Percentiles rank a stretch among this genome's conserved stretches.
phyloP scores from a whole-genome alignment of 2,329 filamentous ascomycete species.

The Cryphonectria parasitica region DNA sequence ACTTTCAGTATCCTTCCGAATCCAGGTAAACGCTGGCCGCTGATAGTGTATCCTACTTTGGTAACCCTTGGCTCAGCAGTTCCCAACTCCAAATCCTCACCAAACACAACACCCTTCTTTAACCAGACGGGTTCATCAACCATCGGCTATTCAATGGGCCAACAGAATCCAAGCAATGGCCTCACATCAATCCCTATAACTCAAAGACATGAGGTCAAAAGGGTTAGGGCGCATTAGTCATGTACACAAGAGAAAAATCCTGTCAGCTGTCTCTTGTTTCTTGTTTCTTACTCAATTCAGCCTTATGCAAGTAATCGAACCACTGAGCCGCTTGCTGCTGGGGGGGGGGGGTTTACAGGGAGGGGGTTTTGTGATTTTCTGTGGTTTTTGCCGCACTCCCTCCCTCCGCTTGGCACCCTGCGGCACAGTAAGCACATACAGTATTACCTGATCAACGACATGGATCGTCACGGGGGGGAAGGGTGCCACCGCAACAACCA shows the following conservation, averaged over 20 bases:
- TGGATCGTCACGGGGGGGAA: background rate
- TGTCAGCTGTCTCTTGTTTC: background rate
- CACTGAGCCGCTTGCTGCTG: background rate
- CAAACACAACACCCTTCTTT: too few relatives aligned
- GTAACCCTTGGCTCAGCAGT: background rate
- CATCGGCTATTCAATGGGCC: too few relatives aligned
- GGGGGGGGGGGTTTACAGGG: background rate
- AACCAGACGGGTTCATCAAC: too few relatives aligned
- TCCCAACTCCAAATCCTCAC: background rate
- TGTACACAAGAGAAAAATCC: background rate
- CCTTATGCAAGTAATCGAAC: background rate
- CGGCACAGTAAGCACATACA: background rate
- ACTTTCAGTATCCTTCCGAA: background rate
- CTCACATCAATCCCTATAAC: background rate
- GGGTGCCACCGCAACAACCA: background rate
- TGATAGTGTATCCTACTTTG: background rate
- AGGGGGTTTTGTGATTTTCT: too few relatives aligned
- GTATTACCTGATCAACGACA: background rate
- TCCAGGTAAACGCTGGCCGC: background rate
- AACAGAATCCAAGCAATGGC: too few relatives aligned
- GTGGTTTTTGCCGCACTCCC: background rate
- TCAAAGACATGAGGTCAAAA: slow-evolving; percentile 13
- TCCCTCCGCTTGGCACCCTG: background rate
- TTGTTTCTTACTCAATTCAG: background rate
- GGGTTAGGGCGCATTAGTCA: slow-evolving; percentile 13